Evolutionary conservation across 2,329 filamentous ascomycete species (phyloP).

Genomic region (Claviceps arundinis): DNA sequence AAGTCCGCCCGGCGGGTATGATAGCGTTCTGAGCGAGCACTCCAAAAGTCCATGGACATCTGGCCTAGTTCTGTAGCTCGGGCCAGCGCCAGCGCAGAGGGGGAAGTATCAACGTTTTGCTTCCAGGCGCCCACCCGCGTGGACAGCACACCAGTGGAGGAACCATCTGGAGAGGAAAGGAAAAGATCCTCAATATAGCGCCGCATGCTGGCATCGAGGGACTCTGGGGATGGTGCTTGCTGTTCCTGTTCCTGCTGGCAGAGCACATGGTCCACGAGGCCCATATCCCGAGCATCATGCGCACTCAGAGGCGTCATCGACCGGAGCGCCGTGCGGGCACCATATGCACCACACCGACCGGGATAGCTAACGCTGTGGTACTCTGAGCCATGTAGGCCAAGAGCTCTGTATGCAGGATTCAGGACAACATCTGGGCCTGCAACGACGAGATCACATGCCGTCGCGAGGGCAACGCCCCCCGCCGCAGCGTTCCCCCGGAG

Average conservation of each 20-base stretch:
- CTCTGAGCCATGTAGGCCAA: conserved; percentile 25
- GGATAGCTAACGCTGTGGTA: conserved; percentile 27
- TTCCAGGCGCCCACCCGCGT: conserved; percentile 19
- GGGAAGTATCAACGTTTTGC: conserved; percentile 18
- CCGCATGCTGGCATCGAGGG: conserved; percentile 22
- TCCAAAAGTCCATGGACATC: conserved; percentile 30
- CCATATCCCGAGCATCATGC: conserved; percentile 22
- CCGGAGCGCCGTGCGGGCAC: conserved; percentile 18
- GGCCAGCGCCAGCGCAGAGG: conserved; percentile 17
- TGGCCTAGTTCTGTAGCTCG: conserved; percentile 24
- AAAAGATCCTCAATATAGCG: conserved; percentile 19
- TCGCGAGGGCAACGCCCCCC: conserved; percentile 28
- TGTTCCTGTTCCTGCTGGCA: conserved; percentile 9
- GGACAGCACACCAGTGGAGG: too few relatives aligned
- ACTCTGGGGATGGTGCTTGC: conserved; percentile 9
- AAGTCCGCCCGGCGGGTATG: conserved; percentile 25
- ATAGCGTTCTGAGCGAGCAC: conserved; percentile 21
- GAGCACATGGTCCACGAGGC: conserved; percentile 26
- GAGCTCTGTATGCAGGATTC: conserved; percentile 27
- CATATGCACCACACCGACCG: conserved; percentile 21
- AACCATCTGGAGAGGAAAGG: background rate
- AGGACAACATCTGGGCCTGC: conserved; percentile 24
- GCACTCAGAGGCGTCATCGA: conserved; percentile 26
- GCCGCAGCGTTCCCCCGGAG: conserved; percentile 28
- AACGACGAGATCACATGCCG: conserved; percentile 23